Evolutionary conservation across 2,329 filamentous ascomycete genomes (phyloP), one percentile per base, ranked within the genome.

Genomic region (Curvularia sp.): DNA sequence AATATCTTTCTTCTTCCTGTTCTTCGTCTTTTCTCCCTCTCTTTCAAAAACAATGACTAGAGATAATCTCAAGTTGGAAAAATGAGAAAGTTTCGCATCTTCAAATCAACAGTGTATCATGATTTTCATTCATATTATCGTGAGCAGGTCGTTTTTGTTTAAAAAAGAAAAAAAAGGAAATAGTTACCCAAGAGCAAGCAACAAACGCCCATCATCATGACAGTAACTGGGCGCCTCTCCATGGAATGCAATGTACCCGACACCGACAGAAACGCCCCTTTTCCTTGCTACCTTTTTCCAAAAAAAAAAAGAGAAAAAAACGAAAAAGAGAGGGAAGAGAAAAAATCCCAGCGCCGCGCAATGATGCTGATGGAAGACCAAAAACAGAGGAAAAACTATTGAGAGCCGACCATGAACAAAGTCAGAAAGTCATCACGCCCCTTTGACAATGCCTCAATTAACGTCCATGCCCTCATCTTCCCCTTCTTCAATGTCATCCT

Each of bases 401-500:
- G n/a, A 43, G 48, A 36, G 32, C 10, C 19, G 27, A 38, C 36
- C 19, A 36, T 12, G 9, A 30, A n/a, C n/a, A n/a, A 43, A 28
- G 18, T 50, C 19, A 23, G 21, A 25, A 13, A 27, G 5, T 18
- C 36, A 7, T 39, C 18, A 8, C 23, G 19, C 38, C 19, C 28
- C 19, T 23, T 43, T 43, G 0, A 12, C 32, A 18, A 43, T 34
- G 23, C 5, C 27, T 54, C 59, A 78, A 49, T 76, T 78, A 30
- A 79, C 71, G 53, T 79, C 77, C 77, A 79, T 79, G 3, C 76
- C 77, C 38, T 78, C 79, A 19, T 75, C 78, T 18, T 81, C 80
- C 1, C 65, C 76, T 23, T 80, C 79, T 5, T 78, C 77, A 19
- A 78, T 79, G 5, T 73, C 77, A 6, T 79, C 79, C 5, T 78